These are phyloP conservation scores for Monosporascus sp. DNA, from an alignment of 2,329 filamentous ascomycete genomes.

Conservation along the genomic window DNA sequence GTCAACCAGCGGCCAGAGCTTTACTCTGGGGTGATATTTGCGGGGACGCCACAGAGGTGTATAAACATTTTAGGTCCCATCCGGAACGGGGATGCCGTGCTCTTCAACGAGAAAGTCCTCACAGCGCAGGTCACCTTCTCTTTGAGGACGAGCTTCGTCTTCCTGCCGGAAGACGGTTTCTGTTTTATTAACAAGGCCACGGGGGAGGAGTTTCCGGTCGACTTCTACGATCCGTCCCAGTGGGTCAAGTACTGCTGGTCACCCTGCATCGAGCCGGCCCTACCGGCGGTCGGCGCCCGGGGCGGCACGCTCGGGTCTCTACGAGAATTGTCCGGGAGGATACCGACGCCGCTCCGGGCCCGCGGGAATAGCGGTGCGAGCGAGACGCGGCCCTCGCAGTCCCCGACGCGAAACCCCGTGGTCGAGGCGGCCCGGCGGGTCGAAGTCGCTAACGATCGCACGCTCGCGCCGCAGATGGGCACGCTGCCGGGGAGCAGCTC, in stretches of 20 bases:
- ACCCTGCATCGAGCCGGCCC: slow-evolving; percentile 65
- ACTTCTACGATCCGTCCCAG: slow-evolving; percentile 74
- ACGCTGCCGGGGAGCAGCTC: slow-evolving; percentile 23
- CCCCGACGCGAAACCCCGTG: slow-evolving; percentile 15
- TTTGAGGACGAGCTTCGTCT: slow-evolving; percentile 76
- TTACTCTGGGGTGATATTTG: slow-evolving; percentile 81
- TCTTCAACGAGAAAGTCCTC: slow-evolving; percentile 82
- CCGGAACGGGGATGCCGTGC: slow-evolving; percentile 85
- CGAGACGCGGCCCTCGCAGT: slow-evolving; percentile 15
- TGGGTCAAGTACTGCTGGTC: slow-evolving; percentile 78
- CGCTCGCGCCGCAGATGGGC: slow-evolving; percentile 44
- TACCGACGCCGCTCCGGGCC: slow-evolving; percentile 40
- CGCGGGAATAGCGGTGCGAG: slow-evolving; percentile 36
- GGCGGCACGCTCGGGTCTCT: slow-evolving; percentile 38
- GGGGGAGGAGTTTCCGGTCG: slow-evolving; percentile 71
- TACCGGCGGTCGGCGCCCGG: slow-evolving; percentile 50
- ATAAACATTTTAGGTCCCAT: slow-evolving; percentile 88
- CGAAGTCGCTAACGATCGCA: slow-evolving; percentile 30
- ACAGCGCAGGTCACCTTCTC: slow-evolving; percentile 93
- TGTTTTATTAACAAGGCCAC: slow-evolving; percentile 84
- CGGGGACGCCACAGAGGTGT: slow-evolving; percentile 77
- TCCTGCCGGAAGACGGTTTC: slow-evolving; percentile 79
- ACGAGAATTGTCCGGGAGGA: slow-evolving; percentile 38
- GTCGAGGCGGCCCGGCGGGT: slow-evolving; percentile 23
- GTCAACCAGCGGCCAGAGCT: slow-evolving; percentile 82